Evolutionary conservation across 768 basidiomycete genomes (phyloP), one percentile per base, ranked within the genome.

Genomic region (Melanogaster broomeanus): DNA sequence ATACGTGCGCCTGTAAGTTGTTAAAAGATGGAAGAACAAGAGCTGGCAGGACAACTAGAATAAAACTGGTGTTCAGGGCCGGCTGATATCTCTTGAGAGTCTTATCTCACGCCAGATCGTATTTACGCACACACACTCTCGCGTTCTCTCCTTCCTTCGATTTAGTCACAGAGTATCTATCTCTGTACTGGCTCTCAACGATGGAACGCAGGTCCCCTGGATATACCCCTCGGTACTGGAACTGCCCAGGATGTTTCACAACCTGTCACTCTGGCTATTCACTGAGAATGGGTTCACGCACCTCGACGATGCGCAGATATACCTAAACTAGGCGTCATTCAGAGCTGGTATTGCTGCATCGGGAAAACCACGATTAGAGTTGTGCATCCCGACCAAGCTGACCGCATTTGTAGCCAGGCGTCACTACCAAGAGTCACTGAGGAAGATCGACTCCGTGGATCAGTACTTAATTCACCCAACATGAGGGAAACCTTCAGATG

Each of bases 311-410:
- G 84, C 84, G 3, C 83, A 85, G 61, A 45, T 68, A 43, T 87
- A 87, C 63, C 49, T 49, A 8, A 86, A 86, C 53, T 84, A 86
- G 61, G 72, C 74, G 1, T 71, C 71, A 1, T 69, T 84, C 15
- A 83, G 80, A 0, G 71, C 63, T 13, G 83, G 79, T 9, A 74
- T 85, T 55, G 70, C 68, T 45, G 72, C 70, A 3, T 77, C 81
- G 4, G 76, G 77, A 24, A 81, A 77, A 58, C 63, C 77, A 10
- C 79, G 82, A 18, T 75, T 75, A 1, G 75, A 78, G 44, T 64
- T 89, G 9, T 89, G 76, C 66, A 74, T 89, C 57, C 81, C 83
- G 35, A 85, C 84, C 18, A 85, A 87, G 57, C 67, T 85, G 38
- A 45, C 5, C 37, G 6, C 25, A 6, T 45, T 45, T 72, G 42